These are phyloP conservation scores for Quercus engelmannii DNA, from an alignment of 306 rosid genomes.

Conservation along the genomic window DNA sequence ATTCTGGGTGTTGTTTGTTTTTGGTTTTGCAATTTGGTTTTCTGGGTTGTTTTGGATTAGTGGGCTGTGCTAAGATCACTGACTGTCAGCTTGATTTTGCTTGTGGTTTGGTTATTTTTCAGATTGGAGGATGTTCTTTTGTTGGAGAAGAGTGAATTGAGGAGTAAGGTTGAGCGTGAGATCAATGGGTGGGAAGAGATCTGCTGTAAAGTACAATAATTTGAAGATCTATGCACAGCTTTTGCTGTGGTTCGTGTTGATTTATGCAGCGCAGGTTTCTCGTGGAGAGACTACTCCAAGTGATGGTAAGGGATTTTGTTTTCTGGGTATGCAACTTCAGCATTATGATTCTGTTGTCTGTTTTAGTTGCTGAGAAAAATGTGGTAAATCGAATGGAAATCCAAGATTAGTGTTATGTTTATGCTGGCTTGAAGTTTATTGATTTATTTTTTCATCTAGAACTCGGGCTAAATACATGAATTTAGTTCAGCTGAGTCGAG, in stretches of 20 bases:
- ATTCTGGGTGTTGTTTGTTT: constrained; percentile 4
- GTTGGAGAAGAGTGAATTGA: constrained; percentile 18
- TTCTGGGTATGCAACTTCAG: background rate
- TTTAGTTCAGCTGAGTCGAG: background rate
- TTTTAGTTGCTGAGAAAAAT: constrained; percentile 28
- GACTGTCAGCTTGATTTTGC: constrained; percentile 13
- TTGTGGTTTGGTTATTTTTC: constrained; percentile 15
- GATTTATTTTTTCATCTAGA: background rate
- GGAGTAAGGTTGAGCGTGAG: constrained; percentile 29
- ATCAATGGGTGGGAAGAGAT: constrained; percentile 64
- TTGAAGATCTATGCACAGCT: constrained; percentile 43
- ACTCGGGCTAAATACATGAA: background rate
- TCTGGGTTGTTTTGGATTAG: constrained; percentile 11
- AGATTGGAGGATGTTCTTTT: constrained; percentile 42
- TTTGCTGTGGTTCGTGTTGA: constrained; percentile 45
- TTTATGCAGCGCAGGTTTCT: constrained; percentile 48
- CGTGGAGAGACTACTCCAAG: constrained; percentile 60
- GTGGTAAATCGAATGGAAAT: constrained; percentile 8
- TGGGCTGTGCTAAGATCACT: constrained; percentile 25
- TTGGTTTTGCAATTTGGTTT: constrained; percentile 14
- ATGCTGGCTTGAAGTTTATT: background rate
- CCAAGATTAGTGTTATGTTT: background rate
- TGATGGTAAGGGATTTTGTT: constrained; percentile 53
- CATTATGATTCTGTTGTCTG: constrained; percentile 17
- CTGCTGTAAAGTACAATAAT: constrained; percentile 35